Conservation (phyloP, 2,329 filamentous ascomycete species). For the Aspergillus melleus region DNA sequence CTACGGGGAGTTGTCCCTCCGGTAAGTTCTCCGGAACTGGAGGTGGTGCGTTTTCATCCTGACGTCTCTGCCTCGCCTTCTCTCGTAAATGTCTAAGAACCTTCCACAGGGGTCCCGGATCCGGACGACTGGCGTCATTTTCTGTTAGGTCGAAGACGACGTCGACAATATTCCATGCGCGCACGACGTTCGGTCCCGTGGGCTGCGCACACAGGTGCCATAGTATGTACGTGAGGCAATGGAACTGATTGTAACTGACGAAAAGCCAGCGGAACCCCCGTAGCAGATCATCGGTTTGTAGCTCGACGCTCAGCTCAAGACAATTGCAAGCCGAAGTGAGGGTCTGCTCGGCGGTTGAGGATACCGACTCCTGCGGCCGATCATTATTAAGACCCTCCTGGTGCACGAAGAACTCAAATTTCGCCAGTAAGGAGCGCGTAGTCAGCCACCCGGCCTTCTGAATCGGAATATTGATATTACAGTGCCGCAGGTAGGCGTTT, state of each 20-base stretch:
- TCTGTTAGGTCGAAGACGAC: not conserved
- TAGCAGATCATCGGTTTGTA: slow-evolving; percentile 40
- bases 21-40: not conserved
- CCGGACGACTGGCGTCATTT: not conserved
- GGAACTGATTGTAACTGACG: slow-evolving; percentile 42
- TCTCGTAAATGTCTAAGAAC: not conserved
- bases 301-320: slow-evolving; percentile 29
- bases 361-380: not conserved
- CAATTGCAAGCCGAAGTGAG: slow-evolving; percentile 34
- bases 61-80: not conserved
- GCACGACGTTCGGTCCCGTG: slow-evolving; percentile 18
- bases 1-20: not conserved
- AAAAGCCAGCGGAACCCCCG: slow-evolving; percentile 37
- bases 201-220: slow-evolving; percentile 44
- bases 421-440: slow-evolving; percentile 30
- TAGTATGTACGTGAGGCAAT: slow-evolving; percentile 43
- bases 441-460: slow-evolving; percentile 30
- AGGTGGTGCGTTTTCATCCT: not conserved
- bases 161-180: slow-evolving; percentile 32
- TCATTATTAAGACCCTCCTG: slow-evolving; percentile 26
- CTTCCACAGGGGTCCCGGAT: slow-evolving; percentile 2
- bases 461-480: slow-evolving; percentile 53
- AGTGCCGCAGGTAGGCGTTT: slow-evolving; percentile 50
- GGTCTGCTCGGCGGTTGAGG: slow-evolving; percentile 28
- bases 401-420: slow-evolving; percentile 35